Evolutionary conservation across 2,329 filamentous ascomycete genomes (phyloP).

Genomic region (Fusarium chaquense): DNA sequence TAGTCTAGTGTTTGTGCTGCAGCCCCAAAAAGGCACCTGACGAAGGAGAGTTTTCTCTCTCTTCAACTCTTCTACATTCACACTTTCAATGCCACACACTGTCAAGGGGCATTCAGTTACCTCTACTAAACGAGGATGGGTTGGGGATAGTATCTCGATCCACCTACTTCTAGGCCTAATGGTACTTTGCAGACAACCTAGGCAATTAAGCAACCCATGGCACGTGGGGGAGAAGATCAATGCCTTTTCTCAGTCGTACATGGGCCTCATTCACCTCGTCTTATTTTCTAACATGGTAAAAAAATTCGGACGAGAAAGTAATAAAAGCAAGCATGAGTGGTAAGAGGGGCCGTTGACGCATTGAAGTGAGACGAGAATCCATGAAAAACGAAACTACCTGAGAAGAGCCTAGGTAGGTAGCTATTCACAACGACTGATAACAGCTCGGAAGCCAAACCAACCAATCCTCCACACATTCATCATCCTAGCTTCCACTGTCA

Average conservation of each 20-base stretch:
- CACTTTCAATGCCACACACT: neutral
- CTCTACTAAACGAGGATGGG: neutral
- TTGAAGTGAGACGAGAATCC: neutral
- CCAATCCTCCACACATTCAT: neutral
- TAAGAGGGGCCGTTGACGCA: neutral
- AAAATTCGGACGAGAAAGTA: conserved; percentile 2
- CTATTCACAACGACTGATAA: conserved; percentile 17
- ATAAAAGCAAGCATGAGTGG: neutral
- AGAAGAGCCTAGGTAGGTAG: neutral
- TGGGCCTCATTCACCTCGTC: neutral
- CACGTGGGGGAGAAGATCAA: conserved; percentile 27
- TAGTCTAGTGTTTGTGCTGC: conserved; percentile 33
- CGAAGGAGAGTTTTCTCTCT: conserved; percentile 24
- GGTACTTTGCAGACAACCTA: neutral
- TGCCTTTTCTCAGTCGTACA: conserved; percentile 8
- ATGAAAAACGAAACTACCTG: conserved; percentile 20
- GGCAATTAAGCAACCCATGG: conserved; percentile 16
- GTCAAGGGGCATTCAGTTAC: conserved; percentile 1
- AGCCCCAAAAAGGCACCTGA: conserved; percentile 33
- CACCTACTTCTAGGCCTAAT: neutral
- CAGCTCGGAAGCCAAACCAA: conserved; percentile 22
- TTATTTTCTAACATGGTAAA: conserved; percentile 14
- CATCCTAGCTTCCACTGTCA: neutral
- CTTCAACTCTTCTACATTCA: neutral
- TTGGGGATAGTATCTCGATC: conserved; percentile 34